A percentile compares a stretch with the other conserved stretches of the same genome.
phyloP scores from a whole-genome alignment of 2,329 filamentous ascomycete genomes.

The Microthyrium microscopicum region DNA sequence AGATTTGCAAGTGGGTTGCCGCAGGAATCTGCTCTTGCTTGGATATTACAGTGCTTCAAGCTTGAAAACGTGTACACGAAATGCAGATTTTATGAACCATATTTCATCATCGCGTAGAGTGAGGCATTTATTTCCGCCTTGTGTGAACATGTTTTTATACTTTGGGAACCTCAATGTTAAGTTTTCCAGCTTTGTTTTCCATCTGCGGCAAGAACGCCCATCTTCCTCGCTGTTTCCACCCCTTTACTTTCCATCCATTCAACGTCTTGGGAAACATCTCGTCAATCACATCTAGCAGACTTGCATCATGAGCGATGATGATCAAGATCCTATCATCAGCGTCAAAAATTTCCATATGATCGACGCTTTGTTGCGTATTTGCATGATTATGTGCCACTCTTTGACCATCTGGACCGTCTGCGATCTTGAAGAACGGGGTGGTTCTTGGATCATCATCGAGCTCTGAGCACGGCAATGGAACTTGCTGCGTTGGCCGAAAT shows the following conservation, averaged over 20 bases:
- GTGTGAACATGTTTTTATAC: too few species aligned
- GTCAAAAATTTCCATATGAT: conserved; percentile 31
- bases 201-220: conserved; percentile 39
- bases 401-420: conserved; percentile 16
- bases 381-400: too few species aligned
- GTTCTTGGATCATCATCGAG: conserved; percentile 8
- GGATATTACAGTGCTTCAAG: too few species aligned
- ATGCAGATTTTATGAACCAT: too few species aligned
- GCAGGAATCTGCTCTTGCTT: too few species aligned
- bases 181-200: too few species aligned
- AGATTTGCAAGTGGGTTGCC: too few species aligned
- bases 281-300: conserved; percentile 22
- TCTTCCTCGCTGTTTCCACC: conserved; percentile 28
- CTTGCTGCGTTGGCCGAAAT: conserved; percentile 26
- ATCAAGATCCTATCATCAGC: conserved; percentile 28
- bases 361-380: conserved; percentile 23
- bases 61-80: too few species aligned
- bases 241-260: conserved; percentile 30
- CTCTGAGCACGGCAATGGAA: conserved; percentile 26
- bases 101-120: too few species aligned
- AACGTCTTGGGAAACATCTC: conserved; percentile 34
- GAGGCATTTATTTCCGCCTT: too few species aligned
- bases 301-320: conserved; percentile 31
- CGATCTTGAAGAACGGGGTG: conserved; percentile 21
- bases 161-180: too few species aligned